Base-by-base conservation (phyloP, 495 filamentous ascomycete genomes). In the Penicillium desertorum region DNA sequence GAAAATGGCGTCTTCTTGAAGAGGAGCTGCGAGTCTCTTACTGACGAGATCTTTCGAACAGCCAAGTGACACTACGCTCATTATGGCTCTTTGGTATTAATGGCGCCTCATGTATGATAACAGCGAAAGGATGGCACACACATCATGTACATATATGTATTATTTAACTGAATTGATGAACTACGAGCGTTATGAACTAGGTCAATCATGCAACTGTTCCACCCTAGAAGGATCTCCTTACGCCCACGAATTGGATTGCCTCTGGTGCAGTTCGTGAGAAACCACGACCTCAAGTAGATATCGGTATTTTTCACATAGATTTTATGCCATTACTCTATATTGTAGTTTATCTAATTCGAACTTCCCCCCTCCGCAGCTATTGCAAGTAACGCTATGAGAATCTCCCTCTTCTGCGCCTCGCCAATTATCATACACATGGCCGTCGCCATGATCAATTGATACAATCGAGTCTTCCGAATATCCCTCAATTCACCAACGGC, bases 381-480 rank as follows among this genome's bases (percentile, higher is more conserved):
- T 4, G 30, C 14, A 16, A 59, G 3, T 4, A 62, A 46, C 20
- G 48, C 27, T 11, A 39, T 45, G 29, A 59, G 6, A 4, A 44
- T 51, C 37, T 51, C 23, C 14, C 64, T 43, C 32, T 67, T 67
- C 56, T 64, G 25, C 49, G 49, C 58, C 37, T 62, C 64, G 1
- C 62, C 62, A 45, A 64, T 44, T n/a, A 67, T 39, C 58, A 63
- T 64, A 17, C 60, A 66, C 54, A 60, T 53, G 7, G 57, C 54
- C 3, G 63, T 65, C 6, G 56, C 50, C 27, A 62, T 49, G 16
- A 61, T 46, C 23, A 63, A 5, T 0, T 61, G 51, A 45, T 62
- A 56, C 9, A 60, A 5, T 30, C 50, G 51, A 29, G 37, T 57
- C 17, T 16, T 19, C 34, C 43, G 9, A 12, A 49, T 45, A 23